phyloP scores from a whole-genome alignment of 2,329 filamentous ascomycete genomes.

The Aspergillus flavus region DNA sequence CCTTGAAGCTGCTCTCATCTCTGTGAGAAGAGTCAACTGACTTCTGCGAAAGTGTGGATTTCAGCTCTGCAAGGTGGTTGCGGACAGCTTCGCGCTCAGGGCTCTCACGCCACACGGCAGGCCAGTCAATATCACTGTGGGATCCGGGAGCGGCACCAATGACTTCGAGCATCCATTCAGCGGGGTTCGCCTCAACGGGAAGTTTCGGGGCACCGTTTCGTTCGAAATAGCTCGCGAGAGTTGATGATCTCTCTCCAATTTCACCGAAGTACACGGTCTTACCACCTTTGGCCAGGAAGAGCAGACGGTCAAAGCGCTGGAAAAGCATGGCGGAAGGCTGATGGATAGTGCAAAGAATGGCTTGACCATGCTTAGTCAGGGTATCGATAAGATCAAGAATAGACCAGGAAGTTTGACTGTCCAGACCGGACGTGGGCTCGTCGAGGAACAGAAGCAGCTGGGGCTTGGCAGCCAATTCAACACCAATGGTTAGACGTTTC shows the following conservation, averaged over 20 bases:
- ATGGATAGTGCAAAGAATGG: conserved; percentile 95
- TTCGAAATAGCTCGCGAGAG: conserved; percentile 66
- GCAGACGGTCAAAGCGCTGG: conserved; percentile 73
- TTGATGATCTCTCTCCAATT: conserved; percentile 62
- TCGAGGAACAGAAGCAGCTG: conserved; percentile 88
- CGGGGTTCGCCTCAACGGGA: conserved; percentile 67
- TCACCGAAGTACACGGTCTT: conserved; percentile 71
- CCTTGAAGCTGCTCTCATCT: conserved; percentile 64
- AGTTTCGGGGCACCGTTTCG: conserved; percentile 64
- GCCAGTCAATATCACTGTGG: conserved; percentile 67
- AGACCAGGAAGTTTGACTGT: conserved; percentile 91
- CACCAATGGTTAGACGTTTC: conserved; percentile 85
- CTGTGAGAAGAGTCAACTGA: conserved; percentile 37
- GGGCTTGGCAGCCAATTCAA: conserved; percentile 93
- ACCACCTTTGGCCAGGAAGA: conserved; percentile 67
- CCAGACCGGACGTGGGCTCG: conserved; percentile 91
- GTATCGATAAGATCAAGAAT: conserved; percentile 88
- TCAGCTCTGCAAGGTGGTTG: conserved; percentile 57
- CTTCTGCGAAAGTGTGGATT: conserved; percentile 44
- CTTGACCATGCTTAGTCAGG: conserved; percentile 83
- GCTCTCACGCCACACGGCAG: conserved; percentile 62
- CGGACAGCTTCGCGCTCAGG: conserved; percentile 60
- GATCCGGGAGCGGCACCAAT: conserved; percentile 65
- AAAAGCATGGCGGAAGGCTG: conserved; percentile 96
- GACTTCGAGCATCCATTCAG: conserved; percentile 71